Evolutionary conservation across 306 rosid species (phyloP).

Genomic region (Acacia crassicarpa): DNA sequence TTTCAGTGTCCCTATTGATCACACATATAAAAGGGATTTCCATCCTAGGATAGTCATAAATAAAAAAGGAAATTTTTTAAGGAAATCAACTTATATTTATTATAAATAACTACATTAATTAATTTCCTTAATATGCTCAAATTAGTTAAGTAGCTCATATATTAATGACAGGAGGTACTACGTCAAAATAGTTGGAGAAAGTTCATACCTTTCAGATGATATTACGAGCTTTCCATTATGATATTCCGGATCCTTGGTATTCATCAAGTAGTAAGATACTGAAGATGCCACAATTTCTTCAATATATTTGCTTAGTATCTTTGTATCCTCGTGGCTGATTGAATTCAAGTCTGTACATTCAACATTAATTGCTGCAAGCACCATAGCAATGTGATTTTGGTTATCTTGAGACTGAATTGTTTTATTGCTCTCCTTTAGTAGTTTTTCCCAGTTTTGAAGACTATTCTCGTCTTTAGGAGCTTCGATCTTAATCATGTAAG

Average conservation of each 20-base stretch:
- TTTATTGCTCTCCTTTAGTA: conserved; percentile 70
- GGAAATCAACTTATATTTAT: too few species aligned
- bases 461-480: conserved; percentile 72
- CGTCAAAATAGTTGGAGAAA: not conserved
- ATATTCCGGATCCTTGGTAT: conserved; percentile 66
- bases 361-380: conserved; percentile 78
- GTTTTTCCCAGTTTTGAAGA: conserved; percentile 64
- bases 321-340: conserved; percentile 64
- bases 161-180: too few species aligned
- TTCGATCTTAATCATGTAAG: conserved; percentile 57
- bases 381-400: conserved; percentile 83
- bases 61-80: too few species aligned
- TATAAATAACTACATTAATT: too few species aligned
- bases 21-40: too few species aligned
- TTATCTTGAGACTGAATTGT: conserved; percentile 68
- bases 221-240: conserved; percentile 88
- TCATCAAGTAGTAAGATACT: conserved; percentile 53
- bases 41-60: too few species aligned
- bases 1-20: too few species aligned
- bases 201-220: conserved; percentile 75
- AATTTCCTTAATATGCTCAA: too few species aligned
- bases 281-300: conserved; percentile 64
- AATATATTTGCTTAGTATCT: conserved; percentile 58
- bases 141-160: too few species aligned
- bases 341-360: conserved; percentile 77